Base-by-base conservation (phyloP, 2,329 filamentous ascomycete genomes). In the Cladosporium sp. region DNA sequence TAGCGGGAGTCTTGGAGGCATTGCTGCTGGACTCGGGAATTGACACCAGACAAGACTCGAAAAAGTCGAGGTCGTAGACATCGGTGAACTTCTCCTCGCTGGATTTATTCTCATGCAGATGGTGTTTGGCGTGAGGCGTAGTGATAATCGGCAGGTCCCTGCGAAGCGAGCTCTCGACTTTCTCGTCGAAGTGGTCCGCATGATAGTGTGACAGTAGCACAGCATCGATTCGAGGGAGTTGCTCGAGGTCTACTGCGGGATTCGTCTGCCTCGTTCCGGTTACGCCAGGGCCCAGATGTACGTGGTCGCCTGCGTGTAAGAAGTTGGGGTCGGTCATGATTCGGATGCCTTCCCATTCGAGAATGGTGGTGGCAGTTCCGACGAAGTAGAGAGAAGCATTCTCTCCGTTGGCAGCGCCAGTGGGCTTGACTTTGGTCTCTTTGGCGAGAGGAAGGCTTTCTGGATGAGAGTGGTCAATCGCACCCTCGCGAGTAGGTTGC, bases 181-280 rank as follows among this genome's bases (percentile, higher is more conserved):
- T 64, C 41, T 72, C 66, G 56, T 80, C 78, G 56, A 80, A 80
- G 57, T 80, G 77, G 57, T 79, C 78, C 22, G 69, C 81, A 56
- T 86, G 83, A 59, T 85, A 85, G 58, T 85, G 82, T 2, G 77
- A 82, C 2, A 86, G 67, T 27, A 85, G 68, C 2, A 86, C 73
- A 1, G 72, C 67, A 59, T 85, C 80, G 16, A 85, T 71, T 1
- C 73, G 69, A 1, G 83, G 83, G 1, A 85, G 67, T 22, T 79
- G 71, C 41, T 81, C 71, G 4, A 85, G 61, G 50, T 83, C 76
- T 13, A 85, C 70, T 0, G 79, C 78, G 18, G 82, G 82, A 54
- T 85, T 77, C 0, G 77, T 84, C 19, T 66, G 63, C 2, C 82
- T 71, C 19, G 70, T 72, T 1, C 72, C 76, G 2, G 72, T 77